Evolutionary conservation across 2,329 filamentous ascomycete genomes (phyloP).

Genomic region (Metarhizium humberi): DNA sequence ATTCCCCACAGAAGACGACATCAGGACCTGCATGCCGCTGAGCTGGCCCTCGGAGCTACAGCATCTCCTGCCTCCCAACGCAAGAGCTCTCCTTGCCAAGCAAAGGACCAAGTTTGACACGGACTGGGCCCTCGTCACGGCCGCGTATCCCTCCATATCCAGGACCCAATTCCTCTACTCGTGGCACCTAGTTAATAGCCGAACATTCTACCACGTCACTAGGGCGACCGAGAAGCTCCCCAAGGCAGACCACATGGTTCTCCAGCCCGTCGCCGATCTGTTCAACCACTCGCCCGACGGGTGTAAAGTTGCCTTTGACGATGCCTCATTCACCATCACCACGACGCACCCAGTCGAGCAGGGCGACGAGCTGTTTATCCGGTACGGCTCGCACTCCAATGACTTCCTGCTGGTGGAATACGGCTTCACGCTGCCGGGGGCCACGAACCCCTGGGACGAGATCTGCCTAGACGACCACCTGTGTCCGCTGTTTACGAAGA

Average conservation of each 20-base stretch:
- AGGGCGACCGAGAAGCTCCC: constrained; percentile 31
- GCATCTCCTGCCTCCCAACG: constrained; percentile 32
- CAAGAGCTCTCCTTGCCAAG: constrained; percentile 35
- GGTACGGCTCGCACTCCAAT: constrained; percentile 60
- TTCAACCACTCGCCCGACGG: constrained; percentile 49
- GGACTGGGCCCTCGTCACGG: constrained; percentile 29
- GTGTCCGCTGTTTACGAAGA: constrained; percentile 25
- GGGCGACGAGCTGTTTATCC: constrained; percentile 58
- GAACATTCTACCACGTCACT: constrained; percentile 50
- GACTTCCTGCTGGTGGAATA: constrained; percentile 65
- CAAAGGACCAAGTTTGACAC: constrained; percentile 38
- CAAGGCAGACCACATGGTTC: constrained; percentile 52
- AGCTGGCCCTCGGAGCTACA: constrained; percentile 36
- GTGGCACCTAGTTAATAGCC: constrained; percentile 53
- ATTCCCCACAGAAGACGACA: constrained; percentile 54
- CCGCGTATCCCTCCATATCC: constrained; percentile 15
- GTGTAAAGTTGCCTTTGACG: constrained; percentile 44
- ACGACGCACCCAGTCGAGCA: constrained; percentile 38
- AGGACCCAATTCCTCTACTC: constrained; percentile 39
- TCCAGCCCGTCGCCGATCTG: constrained; percentile 65
- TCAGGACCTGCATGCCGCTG: constrained; percentile 38
- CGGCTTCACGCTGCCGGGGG: constrained; percentile 35
- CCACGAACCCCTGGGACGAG: constrained; percentile 43
- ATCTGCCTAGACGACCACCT: constrained; percentile 37
- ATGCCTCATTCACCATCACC: constrained; percentile 43